Conservation (phyloP, 495 filamentous ascomycete genomes). For the Hyaloscypha variabilis region DNA sequence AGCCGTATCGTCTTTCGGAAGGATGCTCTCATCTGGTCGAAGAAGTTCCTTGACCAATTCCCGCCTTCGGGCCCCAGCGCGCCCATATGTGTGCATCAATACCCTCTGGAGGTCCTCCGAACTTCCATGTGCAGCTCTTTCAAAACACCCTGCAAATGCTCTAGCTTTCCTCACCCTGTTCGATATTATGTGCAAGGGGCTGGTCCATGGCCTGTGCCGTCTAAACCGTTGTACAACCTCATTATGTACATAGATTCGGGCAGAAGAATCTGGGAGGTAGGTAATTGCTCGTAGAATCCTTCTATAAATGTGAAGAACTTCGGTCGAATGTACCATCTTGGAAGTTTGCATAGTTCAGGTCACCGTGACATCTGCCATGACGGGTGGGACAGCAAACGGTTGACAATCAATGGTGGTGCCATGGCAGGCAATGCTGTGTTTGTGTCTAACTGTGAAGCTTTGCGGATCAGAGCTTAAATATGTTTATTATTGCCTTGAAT, state of each 20-base stretch:
- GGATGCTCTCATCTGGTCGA: conserved; percentile 3
- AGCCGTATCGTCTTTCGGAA: conserved; percentile 20
- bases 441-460: not conserved
- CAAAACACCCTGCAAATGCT: conserved; percentile 43
- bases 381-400: not conserved
- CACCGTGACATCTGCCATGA: not conserved
- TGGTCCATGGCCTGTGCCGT: conserved; percentile 22
- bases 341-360: not conserved
- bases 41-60: conserved; percentile 44
- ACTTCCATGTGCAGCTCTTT: conserved; percentile 68
- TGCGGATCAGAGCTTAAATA: not conserved
- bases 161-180: conserved; percentile 36
- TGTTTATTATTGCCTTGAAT: conserved; percentile 1
- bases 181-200: conserved; percentile 1
- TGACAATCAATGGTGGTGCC: not conserved
- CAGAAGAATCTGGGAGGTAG: conserved; percentile 78
- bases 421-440: not conserved
- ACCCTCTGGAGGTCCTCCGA: conserved; percentile 62
- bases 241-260: conserved; percentile 59
- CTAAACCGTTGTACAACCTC: conserved; percentile 62
- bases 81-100: conserved; percentile 71
- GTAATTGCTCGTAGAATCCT: conserved; percentile 81
- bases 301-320: conserved; percentile 68
- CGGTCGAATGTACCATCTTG: conserved; percentile 27
- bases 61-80: conserved; percentile 68